Conservation (phyloP, 2,329 filamentous ascomycete species). For the Pezicula rhizophila region DNA sequence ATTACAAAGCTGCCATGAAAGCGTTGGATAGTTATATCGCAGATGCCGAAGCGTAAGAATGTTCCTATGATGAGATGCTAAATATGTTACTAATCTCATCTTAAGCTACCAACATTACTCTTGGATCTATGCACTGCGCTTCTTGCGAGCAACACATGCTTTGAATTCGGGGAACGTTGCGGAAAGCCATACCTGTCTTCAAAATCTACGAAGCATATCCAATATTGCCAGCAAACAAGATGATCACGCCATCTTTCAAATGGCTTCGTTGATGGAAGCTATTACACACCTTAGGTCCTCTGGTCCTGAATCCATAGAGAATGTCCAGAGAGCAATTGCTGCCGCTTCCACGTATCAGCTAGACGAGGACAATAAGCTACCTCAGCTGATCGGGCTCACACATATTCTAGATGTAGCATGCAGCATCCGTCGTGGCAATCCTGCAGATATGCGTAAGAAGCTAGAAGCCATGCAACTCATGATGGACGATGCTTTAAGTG, state of each 20-base stretch:
- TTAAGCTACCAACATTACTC: constrained; percentile 54
- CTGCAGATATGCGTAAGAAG: constrained; percentile 52
- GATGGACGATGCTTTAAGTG: constrained; percentile 48
- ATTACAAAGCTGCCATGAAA: constrained; percentile 66
- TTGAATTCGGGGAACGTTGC: constrained; percentile 53
- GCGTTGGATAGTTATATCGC: constrained; percentile 62
- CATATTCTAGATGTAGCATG: constrained; percentile 66
- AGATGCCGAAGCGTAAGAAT: constrained; percentile 57
- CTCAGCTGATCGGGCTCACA: constrained; percentile 60
- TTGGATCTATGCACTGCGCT: constrained; percentile 73
- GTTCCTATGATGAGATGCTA: background rate
- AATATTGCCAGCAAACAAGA: constrained; percentile 51
- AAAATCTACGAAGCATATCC: constrained; percentile 62
- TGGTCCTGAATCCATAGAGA: constrained; percentile 60
- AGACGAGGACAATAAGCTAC: constrained; percentile 54
- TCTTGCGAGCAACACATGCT: constrained; percentile 65
- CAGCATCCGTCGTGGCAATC: constrained; percentile 57
- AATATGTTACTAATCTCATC: constrained; percentile 1
- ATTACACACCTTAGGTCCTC: constrained; percentile 60
- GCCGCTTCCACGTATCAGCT: constrained; percentile 66
- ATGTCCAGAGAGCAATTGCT: constrained; percentile 69
- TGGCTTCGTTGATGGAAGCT: constrained; percentile 63
- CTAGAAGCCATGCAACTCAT: constrained; percentile 54
- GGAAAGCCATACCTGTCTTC: constrained; percentile 57
- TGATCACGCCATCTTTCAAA: constrained; percentile 59